Evolutionary conservation across 2,329 filamentous ascomycete species (phyloP).

Genomic region (Aspergillus fijiensis): DNA sequence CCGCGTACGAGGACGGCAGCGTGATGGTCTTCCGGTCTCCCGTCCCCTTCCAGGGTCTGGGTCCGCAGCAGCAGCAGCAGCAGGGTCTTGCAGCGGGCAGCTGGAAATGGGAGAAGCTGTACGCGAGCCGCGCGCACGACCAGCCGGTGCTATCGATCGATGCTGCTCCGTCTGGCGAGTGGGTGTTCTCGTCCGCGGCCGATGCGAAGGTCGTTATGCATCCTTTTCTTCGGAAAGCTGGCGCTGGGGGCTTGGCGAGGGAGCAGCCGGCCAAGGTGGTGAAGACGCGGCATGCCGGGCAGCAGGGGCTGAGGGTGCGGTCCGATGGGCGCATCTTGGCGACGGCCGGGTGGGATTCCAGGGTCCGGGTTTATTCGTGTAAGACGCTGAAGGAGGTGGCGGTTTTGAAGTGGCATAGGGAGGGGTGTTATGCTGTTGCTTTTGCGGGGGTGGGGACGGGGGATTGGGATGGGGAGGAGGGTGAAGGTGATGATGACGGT

Average conservation of each 20-base stretch:
- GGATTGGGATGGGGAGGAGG: not conserved
- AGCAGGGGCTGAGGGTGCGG: constrained; percentile 75
- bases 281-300: constrained; percentile 85
- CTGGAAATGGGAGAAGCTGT: constrained; percentile 56
- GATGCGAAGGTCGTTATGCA: constrained; percentile 79
- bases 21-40: constrained; percentile 63
- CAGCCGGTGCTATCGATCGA: constrained; percentile 80
- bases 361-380: constrained; percentile 74
- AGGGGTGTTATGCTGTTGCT: constrained; percentile 77
- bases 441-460: constrained; percentile 58
- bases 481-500: not conserved
- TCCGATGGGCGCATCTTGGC: constrained; percentile 80
- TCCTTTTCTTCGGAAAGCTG: constrained; percentile 47
- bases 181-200: constrained; percentile 77
- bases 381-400: constrained; percentile 84
- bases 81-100: not conserved
- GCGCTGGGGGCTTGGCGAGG: too few species aligned
- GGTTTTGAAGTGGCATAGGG: constrained; percentile 90
- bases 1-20: constrained; percentile 83
- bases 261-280: constrained; percentile 55
- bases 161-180: constrained; percentile 50
- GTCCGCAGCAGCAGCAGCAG: constrained; percentile 34
- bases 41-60: not conserved
- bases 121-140: constrained; percentile 66
- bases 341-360: constrained; percentile 89